Evolutionary conservation across 1,284 basidiomycete species (phyloP), one percentile per base, ranked within the genome.

Genomic region (Albatrellus sp.): DNA sequence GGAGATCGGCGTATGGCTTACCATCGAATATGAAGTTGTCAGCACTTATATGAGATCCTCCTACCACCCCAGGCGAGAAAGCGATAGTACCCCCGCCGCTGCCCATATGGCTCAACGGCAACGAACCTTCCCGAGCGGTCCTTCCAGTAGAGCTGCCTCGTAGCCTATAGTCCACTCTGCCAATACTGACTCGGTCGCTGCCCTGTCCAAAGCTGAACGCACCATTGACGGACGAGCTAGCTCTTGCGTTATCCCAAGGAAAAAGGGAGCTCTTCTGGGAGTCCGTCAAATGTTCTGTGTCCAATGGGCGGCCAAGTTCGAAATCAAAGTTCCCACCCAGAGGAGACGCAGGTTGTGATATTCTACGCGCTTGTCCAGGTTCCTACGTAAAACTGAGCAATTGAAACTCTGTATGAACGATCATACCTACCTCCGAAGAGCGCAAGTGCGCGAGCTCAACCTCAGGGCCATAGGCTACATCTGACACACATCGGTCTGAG

Each of bases 191-290:
- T 39, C 61, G 63, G 47, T 74, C 71, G 51, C 67, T 71, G 32
- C 63, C 61, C 30, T 62, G 57, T 5, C 60, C 66, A 47, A 56
- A 42, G 17, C 24, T 63, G 19, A 35, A 33, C 14, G 32, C 33
- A 20, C 57, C 65, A 3, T 55, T 55, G 31, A 57, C 65, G 3
- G 81, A 82, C 10, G 80, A 81, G 48, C 71, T 80, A 5, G 66
- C 64, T 1, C 39, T 81, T 12, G 81, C 82, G 57, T 87, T 71
- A 54, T 88, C 84, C 85, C 85, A 89, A 4, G 85, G 86, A 58
- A 86, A 86, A 37, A 87, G 59, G 6, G 77, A 74, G 52, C 74
- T 82, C 31, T 71, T 68, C 54, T 85, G 82, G 14, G 80, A 82
- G 32, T 65, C 71, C 37, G 62, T 57, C 40, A 48, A 28, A 14